Conservation (phyloP, 1,139 yeast genomes). For the Dujonia santamariae region DNA sequence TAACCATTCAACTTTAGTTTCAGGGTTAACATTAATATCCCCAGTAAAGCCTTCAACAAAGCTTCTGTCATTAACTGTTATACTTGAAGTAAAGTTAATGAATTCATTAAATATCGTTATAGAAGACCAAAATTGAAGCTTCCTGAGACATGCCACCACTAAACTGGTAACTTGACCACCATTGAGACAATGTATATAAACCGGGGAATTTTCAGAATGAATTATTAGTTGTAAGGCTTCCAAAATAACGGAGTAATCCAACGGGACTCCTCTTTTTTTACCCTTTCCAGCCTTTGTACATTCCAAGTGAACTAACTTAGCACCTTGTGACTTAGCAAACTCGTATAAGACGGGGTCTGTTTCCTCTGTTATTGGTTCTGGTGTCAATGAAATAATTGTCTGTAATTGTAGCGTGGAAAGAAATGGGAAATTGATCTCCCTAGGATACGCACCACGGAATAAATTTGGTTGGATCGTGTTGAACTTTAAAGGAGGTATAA, state of each 20-base stretch:
- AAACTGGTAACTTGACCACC: conserved; percentile 88
- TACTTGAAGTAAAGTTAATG: conserved; percentile 70
- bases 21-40: conserved; percentile 50
- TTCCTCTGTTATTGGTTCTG: conserved; percentile 60
- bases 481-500: conserved; percentile 82
- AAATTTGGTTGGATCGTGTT: conserved; percentile 66
- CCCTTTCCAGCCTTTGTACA: conserved; percentile 69
- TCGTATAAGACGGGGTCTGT: conserved; percentile 48
- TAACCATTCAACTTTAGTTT: conserved; percentile 62
- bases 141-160: conserved; percentile 81
- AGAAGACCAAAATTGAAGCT: conserved; percentile 84
- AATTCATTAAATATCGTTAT: conserved; percentile 88
- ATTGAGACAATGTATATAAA: conserved; percentile 81
- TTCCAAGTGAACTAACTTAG: conserved; percentile 59
- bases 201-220: conserved; percentile 60
- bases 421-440: conserved; percentile 70
- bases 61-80: conserved; percentile 76
- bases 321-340: conserved; percentile 49
- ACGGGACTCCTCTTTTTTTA: conserved; percentile 75
- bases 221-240: conserved; percentile 60
- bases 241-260: conserved; percentile 61
- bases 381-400: conserved; percentile 78
- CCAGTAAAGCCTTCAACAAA: conserved; percentile 82
- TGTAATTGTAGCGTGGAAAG: conserved; percentile 62
- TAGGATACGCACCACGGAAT: conserved; percentile 85